Base-by-base conservation (phyloP, 768 basidiomycete species). In the Leccinum variicolor region DNA sequence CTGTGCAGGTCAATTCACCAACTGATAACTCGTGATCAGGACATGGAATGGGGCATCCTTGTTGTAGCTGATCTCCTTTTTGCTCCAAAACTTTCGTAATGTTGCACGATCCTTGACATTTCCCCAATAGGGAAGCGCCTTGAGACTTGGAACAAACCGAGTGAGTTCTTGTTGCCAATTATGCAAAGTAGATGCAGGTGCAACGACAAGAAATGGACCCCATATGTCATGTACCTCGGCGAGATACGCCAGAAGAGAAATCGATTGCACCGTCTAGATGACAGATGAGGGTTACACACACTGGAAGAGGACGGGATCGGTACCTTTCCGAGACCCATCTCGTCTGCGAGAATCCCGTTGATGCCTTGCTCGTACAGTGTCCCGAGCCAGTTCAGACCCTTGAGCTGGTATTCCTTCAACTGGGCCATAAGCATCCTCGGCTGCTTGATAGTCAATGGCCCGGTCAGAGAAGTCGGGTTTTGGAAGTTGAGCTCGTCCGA, bases 101-200 rank as follows among this genome's bases (percentile, higher is more conserved):
- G 94, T 95, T 41, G 93, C 84, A 45, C 97, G 87, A 69, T 99
- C 97, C 72, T 96, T 97, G 47, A 93, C 90, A 68, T 90, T 93
- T 36, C 97, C 97, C 97, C 97, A 99, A 69, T 99, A 98, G 1
- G 97, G 97, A 45, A 99, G 75, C 3, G 94, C 94, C 71, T 98
- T 98, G 52, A 99, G 81, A 54, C 80, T 80, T 25, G 97, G 97
- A 5, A 97, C 93, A 69, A 99, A 99, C 25, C 94, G 88, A 17
- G 94, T 91, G 55, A 99, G 80, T 72, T 99, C 97, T 69, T 98
- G 97, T 70, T 98, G 96, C 97, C 97, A 99, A 68, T 98, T 98
- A 73, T 98, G 96, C 58, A 99, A 79, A 0, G 97, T 99, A 6
- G 96, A 97, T 3, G 94, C 90, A 6, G 97, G 97, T 2, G 97